Conservation (phyloP, 1,284 basidiomycete species). For the Microbotryum lychnidis-dioicae region DNA sequence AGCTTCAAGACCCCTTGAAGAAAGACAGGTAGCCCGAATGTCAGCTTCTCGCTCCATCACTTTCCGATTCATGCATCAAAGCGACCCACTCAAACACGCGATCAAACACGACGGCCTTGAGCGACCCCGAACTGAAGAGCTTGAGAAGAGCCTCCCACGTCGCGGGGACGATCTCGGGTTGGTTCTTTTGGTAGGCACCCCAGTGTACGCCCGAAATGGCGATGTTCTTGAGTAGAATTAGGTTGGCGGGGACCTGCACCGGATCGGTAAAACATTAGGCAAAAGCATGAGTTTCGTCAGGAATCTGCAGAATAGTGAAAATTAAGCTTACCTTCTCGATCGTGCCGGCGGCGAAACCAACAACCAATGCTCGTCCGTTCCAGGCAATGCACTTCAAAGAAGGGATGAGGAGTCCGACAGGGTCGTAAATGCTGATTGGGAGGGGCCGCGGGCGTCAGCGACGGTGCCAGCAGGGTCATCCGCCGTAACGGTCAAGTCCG, state of each 20-base stretch:
- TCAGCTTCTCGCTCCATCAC: neutral
- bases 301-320: too few relatives aligned
- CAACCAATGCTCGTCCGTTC: constrained; percentile 82
- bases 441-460: neutral
- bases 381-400: constrained; percentile 85
- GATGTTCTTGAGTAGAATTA: constrained; percentile 79
- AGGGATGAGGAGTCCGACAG: constrained; percentile 62
- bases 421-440: constrained; percentile 60
- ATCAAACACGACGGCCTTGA: constrained; percentile 65
- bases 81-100: constrained; percentile 50
- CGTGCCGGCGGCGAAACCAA: constrained; percentile 69
- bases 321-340: constrained; percentile 68
- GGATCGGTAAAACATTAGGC: neutral
- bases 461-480: neutral
- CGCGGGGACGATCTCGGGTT: constrained; percentile 54
- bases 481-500: constrained; percentile 1
- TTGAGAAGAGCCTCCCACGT: constrained; percentile 70
- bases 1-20: constrained; percentile 52
- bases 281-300: neutral
- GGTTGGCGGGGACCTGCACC: constrained; percentile 67
- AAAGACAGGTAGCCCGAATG: neutral
- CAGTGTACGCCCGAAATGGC: constrained; percentile 73
- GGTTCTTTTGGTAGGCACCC: constrained; percentile 52
- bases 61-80: neutral
- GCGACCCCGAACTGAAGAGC: constrained; percentile 58